Conservation (phyloP, 2,329 filamentous ascomycete species). For the Dactylellina cionopaga region DNA sequence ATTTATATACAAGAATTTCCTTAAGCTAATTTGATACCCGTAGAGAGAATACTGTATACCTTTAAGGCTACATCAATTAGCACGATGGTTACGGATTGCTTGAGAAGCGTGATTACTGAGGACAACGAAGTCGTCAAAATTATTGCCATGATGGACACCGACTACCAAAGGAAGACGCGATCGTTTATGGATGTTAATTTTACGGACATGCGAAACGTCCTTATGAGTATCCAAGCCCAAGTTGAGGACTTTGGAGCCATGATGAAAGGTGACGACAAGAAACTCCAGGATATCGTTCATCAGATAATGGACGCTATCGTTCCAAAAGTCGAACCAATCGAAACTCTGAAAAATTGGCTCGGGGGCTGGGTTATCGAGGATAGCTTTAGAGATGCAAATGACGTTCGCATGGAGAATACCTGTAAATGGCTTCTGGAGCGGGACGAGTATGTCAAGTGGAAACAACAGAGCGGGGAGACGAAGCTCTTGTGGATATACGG, state of each 20-base stretch:
- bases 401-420: constrained; percentile 26
- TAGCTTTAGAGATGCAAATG: constrained; percentile 30
- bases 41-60: constrained; percentile 25
- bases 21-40: neutral
- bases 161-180: constrained; percentile 29
- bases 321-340: constrained; percentile 33
- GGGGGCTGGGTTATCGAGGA: constrained; percentile 34
- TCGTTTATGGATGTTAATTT: constrained; percentile 41
- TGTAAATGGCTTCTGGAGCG: constrained; percentile 28
- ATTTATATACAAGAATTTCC: neutral
- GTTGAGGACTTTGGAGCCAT: constrained; percentile 31
- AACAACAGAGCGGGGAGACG: constrained; percentile 15
- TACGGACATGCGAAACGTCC: constrained; percentile 23
- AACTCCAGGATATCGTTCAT: constrained; percentile 8
- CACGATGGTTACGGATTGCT: constrained; percentile 19
- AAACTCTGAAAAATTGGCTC: constrained; percentile 32
- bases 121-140: constrained; percentile 23
- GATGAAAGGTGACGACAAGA: constrained; percentile 31
- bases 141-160: constrained; percentile 32
- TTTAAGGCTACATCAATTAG: constrained; percentile 33
- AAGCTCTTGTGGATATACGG: constrained; percentile 35
- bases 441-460: constrained; percentile 33
- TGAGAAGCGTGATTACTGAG: constrained; percentile 7
- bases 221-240: constrained; percentile 36
- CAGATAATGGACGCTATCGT: constrained; percentile 27